Conservation (phyloP, 768 basidiomycete genomes). For the Lactarius pseudohatsudake region DNA sequence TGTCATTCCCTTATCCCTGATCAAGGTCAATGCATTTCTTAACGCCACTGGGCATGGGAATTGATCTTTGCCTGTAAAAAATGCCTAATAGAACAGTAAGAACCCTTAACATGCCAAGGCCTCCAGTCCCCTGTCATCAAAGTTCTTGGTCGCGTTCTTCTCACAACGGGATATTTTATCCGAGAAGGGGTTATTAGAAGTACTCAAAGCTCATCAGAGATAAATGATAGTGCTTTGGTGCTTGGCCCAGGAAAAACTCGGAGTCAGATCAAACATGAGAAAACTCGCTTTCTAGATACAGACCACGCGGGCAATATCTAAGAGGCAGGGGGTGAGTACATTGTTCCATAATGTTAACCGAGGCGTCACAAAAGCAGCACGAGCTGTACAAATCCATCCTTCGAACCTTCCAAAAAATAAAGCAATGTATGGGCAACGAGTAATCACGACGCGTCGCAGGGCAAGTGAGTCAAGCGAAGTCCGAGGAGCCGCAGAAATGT, state of each 20-base stretch:
- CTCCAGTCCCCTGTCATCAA: too few species aligned
- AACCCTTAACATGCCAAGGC: too few species aligned
- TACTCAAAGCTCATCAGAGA: background rate
- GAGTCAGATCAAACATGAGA: background rate
- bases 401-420: conserved; percentile 21
- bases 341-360: conserved; percentile 23
- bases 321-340: conserved; percentile 21
- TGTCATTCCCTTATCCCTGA: too few species aligned
- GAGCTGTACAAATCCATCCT: conserved; percentile 23
- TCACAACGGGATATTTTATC: too few species aligned
- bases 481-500: background rate
- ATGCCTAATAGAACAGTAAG: too few species aligned
- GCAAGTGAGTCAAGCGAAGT: conserved; percentile 6
- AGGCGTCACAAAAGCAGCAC: conserved; percentile 10
- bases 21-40: too few species aligned
- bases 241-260: background rate
- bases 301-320: background rate
- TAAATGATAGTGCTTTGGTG: background rate
- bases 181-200: too few species aligned
- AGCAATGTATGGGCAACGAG: conserved; percentile 15
- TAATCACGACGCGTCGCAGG: background rate
- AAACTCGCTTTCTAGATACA: conserved; percentile 3
- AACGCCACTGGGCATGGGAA: too few species aligned
- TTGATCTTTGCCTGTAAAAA: too few species aligned
- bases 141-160: too few species aligned